phyloP scores from a whole-genome alignment of 2,329 filamentous ascomycete genomes.

The Paramyrothecium sp. region DNA sequence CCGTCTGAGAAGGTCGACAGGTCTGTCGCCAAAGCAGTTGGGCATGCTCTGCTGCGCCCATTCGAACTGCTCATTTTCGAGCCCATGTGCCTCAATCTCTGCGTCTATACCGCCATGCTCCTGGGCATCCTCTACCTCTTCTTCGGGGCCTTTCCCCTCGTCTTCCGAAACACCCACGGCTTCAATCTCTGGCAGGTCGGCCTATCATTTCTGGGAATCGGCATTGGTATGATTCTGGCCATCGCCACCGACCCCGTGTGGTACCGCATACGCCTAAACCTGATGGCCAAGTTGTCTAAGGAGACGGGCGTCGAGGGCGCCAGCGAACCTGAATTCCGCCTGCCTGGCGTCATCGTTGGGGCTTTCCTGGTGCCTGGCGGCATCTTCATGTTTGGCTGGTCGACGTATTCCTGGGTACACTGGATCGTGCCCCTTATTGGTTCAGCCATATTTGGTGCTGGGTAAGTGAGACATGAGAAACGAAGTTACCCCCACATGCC shows the following conservation, averaged over 20 bases:
- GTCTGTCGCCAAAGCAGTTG: slow-evolving; percentile 63
- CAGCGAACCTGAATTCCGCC: slow-evolving; percentile 82
- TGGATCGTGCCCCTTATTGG: slow-evolving; percentile 78
- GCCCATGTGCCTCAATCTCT: slow-evolving; percentile 82
- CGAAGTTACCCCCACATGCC: background rate
- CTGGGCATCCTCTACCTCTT: slow-evolving; percentile 87
- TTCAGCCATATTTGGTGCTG: slow-evolving; percentile 67
- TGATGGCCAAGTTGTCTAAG: slow-evolving; percentile 53
- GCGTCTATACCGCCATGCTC: slow-evolving; percentile 80
- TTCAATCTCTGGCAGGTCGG: slow-evolving; percentile 80
- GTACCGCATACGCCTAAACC: slow-evolving; percentile 55
- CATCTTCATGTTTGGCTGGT: slow-evolving; percentile 89
- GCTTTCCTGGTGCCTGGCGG: slow-evolving; percentile 75
- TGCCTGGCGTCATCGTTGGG: slow-evolving; percentile 75
- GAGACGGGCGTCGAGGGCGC: slow-evolving; percentile 51
- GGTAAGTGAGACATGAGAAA: slow-evolving; percentile 45
- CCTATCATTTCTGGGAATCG: slow-evolving; percentile 72
- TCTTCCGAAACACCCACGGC: slow-evolving; percentile 72
- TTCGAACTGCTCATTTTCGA: slow-evolving; percentile 79
- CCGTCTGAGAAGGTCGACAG: slow-evolving; percentile 72
- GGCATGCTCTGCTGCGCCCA: slow-evolving; percentile 62
- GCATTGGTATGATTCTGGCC: slow-evolving; percentile 66
- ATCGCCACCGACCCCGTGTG: slow-evolving; percentile 65
- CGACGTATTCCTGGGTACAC: slow-evolving; percentile 70
- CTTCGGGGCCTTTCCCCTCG: slow-evolving; percentile 82